Conservation (phyloP, 1,139 yeast genomes). For the Diutina rugosa region DNA sequence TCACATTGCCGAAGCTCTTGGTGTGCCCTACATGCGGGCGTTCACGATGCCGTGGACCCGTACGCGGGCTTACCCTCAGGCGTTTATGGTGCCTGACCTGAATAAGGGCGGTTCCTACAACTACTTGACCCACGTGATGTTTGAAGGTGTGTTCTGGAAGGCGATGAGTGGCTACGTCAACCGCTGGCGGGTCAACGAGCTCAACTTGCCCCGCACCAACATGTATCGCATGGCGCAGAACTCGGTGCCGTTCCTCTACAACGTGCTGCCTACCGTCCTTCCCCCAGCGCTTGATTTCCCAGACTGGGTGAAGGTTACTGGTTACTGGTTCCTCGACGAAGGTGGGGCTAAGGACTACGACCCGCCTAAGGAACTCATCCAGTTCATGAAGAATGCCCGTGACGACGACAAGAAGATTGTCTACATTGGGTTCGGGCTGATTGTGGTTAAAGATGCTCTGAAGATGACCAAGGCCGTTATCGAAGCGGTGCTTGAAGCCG, state of each 20-base stretch:
- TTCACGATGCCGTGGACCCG: slow-evolving; percentile 99
- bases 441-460: slow-evolving; percentile 74
- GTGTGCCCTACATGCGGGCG: slow-evolving; percentile 85
- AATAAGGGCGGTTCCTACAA: slow-evolving; percentile 88
- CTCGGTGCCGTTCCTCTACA: slow-evolving; percentile 79
- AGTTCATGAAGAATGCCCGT: slow-evolving; percentile 55
- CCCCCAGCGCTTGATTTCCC: slow-evolving; percentile 91
- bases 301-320: slow-evolving; percentile 90
- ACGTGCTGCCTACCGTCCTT: slow-evolving; percentile 74
- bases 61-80: slow-evolving; percentile 92
- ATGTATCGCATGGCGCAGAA: slow-evolving; percentile 60
- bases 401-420: slow-evolving; percentile 55
- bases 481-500: slow-evolving; percentile 67
- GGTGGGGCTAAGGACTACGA: slow-evolving; percentile 38
- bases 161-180: slow-evolving; percentile 87
- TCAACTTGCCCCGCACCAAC: slow-evolving; percentile 57
- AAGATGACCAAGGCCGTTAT: slow-evolving; percentile 68
- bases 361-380: slow-evolving; percentile 49
- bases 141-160: slow-evolving; percentile 88
- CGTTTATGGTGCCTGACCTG: slow-evolving; percentile 88
- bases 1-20: slow-evolving; percentile 85
- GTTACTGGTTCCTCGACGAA: slow-evolving; percentile 91
- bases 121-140: slow-evolving; percentile 81
- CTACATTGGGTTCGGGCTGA: slow-evolving; percentile 92
- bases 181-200: slow-evolving; percentile 64